Percentiles rank a stretch among this genome's conserved stretches.
phyloP scores from a whole-genome alignment of 2,329 filamentous ascomycete genomes.

The Lanzia echinophila region DNA sequence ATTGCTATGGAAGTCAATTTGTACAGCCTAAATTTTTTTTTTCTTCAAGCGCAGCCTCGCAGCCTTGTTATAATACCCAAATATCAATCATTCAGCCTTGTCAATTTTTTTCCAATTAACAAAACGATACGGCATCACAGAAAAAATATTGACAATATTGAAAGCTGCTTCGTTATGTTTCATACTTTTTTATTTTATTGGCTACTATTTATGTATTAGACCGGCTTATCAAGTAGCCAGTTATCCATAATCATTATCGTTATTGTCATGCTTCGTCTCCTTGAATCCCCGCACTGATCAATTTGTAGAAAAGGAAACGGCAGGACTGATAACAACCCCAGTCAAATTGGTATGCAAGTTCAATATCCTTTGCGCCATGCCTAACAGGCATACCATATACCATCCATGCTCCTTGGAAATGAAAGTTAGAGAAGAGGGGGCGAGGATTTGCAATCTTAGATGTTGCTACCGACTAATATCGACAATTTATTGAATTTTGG shows the following conservation, averaged over 20 bases:
- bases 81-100: background rate
- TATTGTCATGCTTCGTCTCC: background rate
- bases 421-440: background rate
- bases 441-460: background rate
- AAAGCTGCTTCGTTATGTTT: too few relatives aligned
- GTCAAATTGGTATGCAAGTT: background rate
- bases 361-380: conserved; percentile 2
- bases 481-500: background rate
- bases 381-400: conserved; percentile 1
- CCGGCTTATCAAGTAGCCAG: background rate
- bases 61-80: background rate
- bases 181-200: background rate
- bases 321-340: background rate
- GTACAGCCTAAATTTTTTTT: too few relatives aligned
- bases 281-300: background rate
- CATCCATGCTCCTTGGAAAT: background rate
- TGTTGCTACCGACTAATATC: background rate
- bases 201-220: background rate
- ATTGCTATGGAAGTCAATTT: too few relatives aligned
- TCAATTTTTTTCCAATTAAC: background rate
- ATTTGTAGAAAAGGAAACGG: background rate
- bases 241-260: background rate
- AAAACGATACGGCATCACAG: too few relatives aligned
- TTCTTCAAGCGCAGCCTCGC: too few relatives aligned
- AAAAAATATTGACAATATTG: too few relatives aligned